Evolutionary conservation across 1,284 basidiomycete species (phyloP), one percentile per base, ranked within the genome.

Genomic region (Sporisorium sorghi): DNA sequence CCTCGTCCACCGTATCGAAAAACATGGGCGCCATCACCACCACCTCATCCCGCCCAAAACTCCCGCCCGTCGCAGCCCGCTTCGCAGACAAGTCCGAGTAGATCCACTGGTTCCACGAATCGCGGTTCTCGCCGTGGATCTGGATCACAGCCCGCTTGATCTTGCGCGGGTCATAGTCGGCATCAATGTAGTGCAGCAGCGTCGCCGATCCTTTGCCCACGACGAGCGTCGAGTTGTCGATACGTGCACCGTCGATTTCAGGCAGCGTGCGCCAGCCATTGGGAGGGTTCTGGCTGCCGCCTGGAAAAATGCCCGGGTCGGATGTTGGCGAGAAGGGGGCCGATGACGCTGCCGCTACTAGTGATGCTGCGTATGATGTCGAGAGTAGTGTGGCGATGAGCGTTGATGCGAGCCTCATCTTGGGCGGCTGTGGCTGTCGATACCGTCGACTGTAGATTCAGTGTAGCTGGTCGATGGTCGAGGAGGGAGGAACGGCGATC

Each of bases 81-180:
- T 67, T 58, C 5, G 78, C 67, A 4, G 82, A 71, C 7, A 79
- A 24, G 52, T 79, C 75, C n/a, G 77, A 47, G 58, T 78, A 83
- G 14, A 73, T 53, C 72, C 72, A 82, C 66, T 80, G 72, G 53
- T 83, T 82, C 79, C 80, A 82, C 1, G 78, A 63, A 55, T 81
- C 81, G 9, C 80, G 53, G 42, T 77, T 78, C 50, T 79, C 64
- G 19, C 80, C 80, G 37, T 81, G 80, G n/a, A 81, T 64, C 56
- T 80, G 74, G 23, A 82, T 76, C 21, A 82, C 74, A 3, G 62
- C 79, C 1, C 80, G 65, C 57, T 76, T 81, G 56, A 81, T 76
- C 39, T 76, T 73, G 39, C 40, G 43, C 9, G 75, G 37, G 33
- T 80, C 65, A 21, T 74, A 78, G 3, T 58, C 24, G 5, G 44